Base-by-base conservation (phyloP, 2,329 filamentous ascomycete genomes). In the Pseudovirgaria hyperparasitica region DNA sequence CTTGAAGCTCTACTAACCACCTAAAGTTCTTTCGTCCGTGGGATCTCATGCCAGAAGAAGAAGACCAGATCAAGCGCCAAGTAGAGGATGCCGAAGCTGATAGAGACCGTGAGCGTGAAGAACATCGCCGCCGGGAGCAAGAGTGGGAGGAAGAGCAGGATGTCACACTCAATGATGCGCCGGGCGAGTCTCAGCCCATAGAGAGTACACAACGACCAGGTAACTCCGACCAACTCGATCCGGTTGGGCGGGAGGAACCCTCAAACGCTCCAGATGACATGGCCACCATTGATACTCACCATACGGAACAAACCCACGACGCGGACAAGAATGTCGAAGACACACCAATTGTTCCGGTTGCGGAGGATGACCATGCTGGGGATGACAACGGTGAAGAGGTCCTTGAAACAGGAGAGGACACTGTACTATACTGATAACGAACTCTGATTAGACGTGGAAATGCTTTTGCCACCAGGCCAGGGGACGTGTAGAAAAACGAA, bases 371-470 rank as follows among this genome's bases (percentile, higher is more conserved):
- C 36, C 38, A 40, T 31, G 31, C 31, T 32, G 36, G 43, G 67
- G 79, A 86, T 43, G 75, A 84, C 35, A 67, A 70, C 26, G 79
- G 73, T 28, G 81, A 86, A 44, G 76, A 87, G 30, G 66, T 92
- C 38, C 74, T 90, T 28, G 80, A 84, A 52, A 81, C 78, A 29
- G 82, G 84, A 33, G 85, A 94, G 58, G 85, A 93, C 45, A 85
- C 78, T 41, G 82, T 93, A 28, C 87, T 92, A 33, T 93, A 93
- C 60, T 93, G 60, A 68, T 34, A 19, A 12, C n/a, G n/a, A n/a
- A n/a, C n/a, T n/a, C n/a, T n/a, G n/a, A n/a, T n/a, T n/a, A n/a
- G n/a, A n/a, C n/a, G n/a, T n/a, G n/a, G n/a, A n/a, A n/a, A n/a
- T n/a, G n/a, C n/a, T n/a, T n/a, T n/a, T n/a, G n/a, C n/a, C n/a